Evolutionary conservation across 2,329 filamentous ascomycete species (phyloP), one percentile per base, ranked within the genome.

Genomic region (Aureobasidium melanogenum): DNA sequence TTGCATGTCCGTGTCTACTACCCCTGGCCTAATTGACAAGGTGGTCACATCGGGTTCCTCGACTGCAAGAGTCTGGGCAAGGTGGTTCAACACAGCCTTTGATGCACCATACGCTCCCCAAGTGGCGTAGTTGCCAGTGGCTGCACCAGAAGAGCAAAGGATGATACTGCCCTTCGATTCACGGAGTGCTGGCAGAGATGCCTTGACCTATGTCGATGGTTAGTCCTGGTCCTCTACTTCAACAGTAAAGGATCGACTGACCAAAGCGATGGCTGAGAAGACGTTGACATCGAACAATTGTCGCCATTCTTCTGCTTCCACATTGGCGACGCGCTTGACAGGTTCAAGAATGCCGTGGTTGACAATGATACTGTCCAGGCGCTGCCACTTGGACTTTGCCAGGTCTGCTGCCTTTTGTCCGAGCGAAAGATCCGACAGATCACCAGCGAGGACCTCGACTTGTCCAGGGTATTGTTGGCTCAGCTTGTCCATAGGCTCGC

Each of bases 1-100:
- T 72, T 96, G 92, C 92, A 97, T 97, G 56, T 87, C 87, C 0
- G 92, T 97, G 70, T 96, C 88, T 8, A 95, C 88, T 48, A 89
- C 84, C 2, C 92, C 92, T 0, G 92, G 92, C 4, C 86, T 80
- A 36, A 97, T 77, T 0, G 89, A 80, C 0, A 96, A 75, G 14
- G 84, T 86, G 0, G 83, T 88, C 47, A 96, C 84, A 15, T 86
- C 80, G 1, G 87, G 85, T 72, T 96, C 92, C 70, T 97, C 92
- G 1, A 81, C 80, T 0, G 84, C 84, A 38, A 97, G 74, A 38
- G 92, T 90, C 44, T 81, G 75, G 0, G 86, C 85, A 5, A 96
- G 76, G 67, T 93, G 89, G 72, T 95, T 95, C 68, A 94, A 71
- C 1, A 88, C 90, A 0, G 91, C 90, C 75, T 96, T 96, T 19